These are phyloP conservation scores for Tuber calosporum DNA, from an alignment of 495 filamentous ascomycete species.

Conservation along the genomic window DNA sequence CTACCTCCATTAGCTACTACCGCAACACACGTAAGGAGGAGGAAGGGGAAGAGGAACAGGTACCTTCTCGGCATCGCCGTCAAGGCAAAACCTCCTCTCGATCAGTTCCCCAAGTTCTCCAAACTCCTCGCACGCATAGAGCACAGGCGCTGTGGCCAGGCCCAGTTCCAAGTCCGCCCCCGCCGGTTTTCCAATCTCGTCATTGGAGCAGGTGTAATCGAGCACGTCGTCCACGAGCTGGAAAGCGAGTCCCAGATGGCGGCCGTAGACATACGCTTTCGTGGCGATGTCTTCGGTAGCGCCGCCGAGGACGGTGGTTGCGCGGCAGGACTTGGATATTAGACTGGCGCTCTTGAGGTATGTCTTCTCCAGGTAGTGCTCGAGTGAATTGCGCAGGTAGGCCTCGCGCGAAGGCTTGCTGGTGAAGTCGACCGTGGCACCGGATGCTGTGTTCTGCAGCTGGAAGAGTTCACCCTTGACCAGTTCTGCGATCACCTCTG, in stretches of 20 bases:
- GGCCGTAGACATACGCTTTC: conserved; percentile 82
- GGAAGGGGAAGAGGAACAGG: not conserved
- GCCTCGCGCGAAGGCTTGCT: not conserved
- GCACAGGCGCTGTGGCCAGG: conserved; percentile 84
- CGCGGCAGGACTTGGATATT: conserved; percentile 91
- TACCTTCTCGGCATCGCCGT: conserved; percentile 79
- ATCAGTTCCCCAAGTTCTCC: conserved; percentile 80
- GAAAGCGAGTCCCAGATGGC: conserved; percentile 88
- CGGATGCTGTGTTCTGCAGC: conserved; percentile 69
- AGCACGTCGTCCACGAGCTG: conserved; percentile 98
- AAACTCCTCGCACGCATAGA: conserved; percentile 93
- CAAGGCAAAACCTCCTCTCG: conserved; percentile 74
- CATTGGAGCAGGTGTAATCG: conserved; percentile 80
- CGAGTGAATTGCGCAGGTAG: conserved; percentile 77
- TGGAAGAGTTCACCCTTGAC: conserved; percentile 99
- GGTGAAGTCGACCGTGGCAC: conserved; percentile 51
- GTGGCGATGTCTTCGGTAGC: conserved; percentile 72
- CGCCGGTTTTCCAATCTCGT: conserved; percentile 86
- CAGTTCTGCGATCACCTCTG: conserved; percentile 92
- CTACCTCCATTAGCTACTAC: conserved; percentile 46
- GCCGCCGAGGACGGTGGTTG: conserved; percentile 76
- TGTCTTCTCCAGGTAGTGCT: conserved; percentile 97
- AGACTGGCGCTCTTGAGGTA: conserved; percentile 93
- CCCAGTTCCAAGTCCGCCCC: conserved; percentile 92
- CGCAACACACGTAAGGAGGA: conserved; percentile 11